Base-by-base conservation (phyloP, 768 basidiomycete species). In the Austroboletus festivus region DNA sequence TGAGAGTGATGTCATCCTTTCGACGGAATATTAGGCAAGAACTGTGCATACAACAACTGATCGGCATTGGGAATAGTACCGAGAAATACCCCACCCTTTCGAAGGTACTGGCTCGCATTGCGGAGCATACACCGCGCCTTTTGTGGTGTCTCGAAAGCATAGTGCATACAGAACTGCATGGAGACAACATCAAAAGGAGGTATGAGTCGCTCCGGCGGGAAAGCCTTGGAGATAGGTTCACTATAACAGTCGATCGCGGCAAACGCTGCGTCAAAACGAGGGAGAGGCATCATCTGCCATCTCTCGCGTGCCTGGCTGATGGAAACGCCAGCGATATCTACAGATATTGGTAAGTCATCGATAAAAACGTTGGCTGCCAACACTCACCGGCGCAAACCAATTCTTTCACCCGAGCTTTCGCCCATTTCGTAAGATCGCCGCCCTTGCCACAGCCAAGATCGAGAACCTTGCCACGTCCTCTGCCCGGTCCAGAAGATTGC, bases 131-230 rank as follows among this genome's bases (percentile, higher is more conserved):
- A 86, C 26, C 90, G 79, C 21, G 84, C 89, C 63, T 96, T 96
- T 50, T 79, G 73, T 24, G 82, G 79, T n/a, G 79, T 86, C 67
- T 98, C 93, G 65, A 99, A 98, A 8, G 96, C 96, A 62, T 99
- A 98, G 67, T 99, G 96, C 90, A 99, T 97, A 69, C 96, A 98
- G 67, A 99, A 99, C 64, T 99, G 96, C 92, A 97, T 91, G 3
- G 92, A 90, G 5, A 98, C 93, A 48, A 93, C 90, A 61, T 98
- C 96, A 62, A 96, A 96, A 5, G 85, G 85, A 24, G 77, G 75
- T 0, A 70, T 72, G 21, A 90, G 76, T 52, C 76, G 71, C 16
- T 76, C 74, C 1, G 79, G 79, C 4, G 84, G 69, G 42, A 97
- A 79, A n/a, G 75, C 83, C 42, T 79, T 79, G 16, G 80, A 74